A percentile compares a stretch with the other conserved stretches of the same genome.
Evolutionary conservation across 2,329 filamentous ascomycete species (phyloP).

Genomic region (Parascedosporium putredinis): DNA sequence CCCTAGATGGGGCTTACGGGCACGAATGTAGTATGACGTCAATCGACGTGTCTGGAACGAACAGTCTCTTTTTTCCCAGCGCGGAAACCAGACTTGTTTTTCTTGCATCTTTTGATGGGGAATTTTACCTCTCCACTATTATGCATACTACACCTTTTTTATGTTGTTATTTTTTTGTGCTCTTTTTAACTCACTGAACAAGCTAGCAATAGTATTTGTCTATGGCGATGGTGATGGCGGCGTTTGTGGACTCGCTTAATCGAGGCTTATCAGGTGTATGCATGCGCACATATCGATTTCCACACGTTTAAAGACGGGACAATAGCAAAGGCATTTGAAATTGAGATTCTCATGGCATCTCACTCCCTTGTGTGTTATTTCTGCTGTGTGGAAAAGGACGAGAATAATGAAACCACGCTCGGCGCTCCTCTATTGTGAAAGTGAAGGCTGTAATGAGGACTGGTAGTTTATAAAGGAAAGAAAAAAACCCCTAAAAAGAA

Average conservation of each 20-base stretch:
- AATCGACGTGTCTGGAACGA: background rate
- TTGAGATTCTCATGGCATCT: background rate
- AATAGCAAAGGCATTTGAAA: background rate
- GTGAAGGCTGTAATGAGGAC: too few relatives aligned
- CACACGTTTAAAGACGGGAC: background rate
- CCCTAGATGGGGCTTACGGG: too few relatives aligned
- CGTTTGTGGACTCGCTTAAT: constrained; percentile 4
- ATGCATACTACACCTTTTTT: background rate
- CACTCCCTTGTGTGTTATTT: too few relatives aligned
- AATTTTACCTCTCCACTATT: too few relatives aligned
- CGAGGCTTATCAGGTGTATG: background rate
- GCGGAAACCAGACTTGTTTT: background rate
- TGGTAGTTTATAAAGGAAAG: too few relatives aligned
- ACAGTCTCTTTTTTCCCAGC: background rate
- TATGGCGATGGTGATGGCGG: background rate
- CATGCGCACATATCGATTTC: background rate
- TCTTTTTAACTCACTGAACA: too few relatives aligned
- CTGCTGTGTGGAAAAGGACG: too few relatives aligned
- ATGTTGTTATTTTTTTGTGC: background rate
- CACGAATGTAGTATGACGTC: too few relatives aligned
- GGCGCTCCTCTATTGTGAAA: too few relatives aligned
- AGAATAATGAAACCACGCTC: too few relatives aligned
- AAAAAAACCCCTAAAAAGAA: too few relatives aligned
- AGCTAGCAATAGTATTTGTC: background rate
- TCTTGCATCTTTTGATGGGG: background rate